Conservation (phyloP, 2,329 filamentous ascomycete species). For the Pseudopyricularia javanii region DNA sequence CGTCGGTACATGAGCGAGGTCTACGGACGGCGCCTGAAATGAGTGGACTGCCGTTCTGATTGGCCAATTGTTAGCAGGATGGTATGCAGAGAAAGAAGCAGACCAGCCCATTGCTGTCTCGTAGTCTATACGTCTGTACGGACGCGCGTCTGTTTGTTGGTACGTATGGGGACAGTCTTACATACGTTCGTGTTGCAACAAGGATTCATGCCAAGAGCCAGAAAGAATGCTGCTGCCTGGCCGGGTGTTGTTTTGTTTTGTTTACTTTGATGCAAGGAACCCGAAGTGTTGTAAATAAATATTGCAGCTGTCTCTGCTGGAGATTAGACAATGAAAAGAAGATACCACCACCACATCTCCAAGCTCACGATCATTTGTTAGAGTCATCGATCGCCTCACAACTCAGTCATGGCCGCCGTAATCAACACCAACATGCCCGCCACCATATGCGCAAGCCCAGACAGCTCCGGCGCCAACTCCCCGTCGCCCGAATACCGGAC, state of each 20-base stretch:
- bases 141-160: background rate
- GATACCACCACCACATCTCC: background rate
- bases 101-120: background rate
- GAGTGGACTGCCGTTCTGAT: constrained; percentile 35
- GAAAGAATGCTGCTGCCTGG: background rate
- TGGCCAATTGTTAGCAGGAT: background rate
- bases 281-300: background rate
- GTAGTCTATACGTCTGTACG: too few relatives aligned
- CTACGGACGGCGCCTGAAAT: constrained; percentile 47
- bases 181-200: background rate
- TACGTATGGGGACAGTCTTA: background rate
- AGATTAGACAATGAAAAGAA: background rate
- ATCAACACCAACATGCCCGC: background rate
- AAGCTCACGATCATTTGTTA: background rate
- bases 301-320: background rate
- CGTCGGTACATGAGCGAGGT: too few relatives aligned
- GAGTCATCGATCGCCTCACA: background rate
- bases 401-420: background rate
- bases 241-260: background rate
- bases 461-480: background rate
- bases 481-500: background rate
- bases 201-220: background rate
- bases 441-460: background rate
- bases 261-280: background rate
- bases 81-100: background rate